Conservation (phyloP, 2,329 filamentous ascomycete species). For the Whalleya microplaca region DNA sequence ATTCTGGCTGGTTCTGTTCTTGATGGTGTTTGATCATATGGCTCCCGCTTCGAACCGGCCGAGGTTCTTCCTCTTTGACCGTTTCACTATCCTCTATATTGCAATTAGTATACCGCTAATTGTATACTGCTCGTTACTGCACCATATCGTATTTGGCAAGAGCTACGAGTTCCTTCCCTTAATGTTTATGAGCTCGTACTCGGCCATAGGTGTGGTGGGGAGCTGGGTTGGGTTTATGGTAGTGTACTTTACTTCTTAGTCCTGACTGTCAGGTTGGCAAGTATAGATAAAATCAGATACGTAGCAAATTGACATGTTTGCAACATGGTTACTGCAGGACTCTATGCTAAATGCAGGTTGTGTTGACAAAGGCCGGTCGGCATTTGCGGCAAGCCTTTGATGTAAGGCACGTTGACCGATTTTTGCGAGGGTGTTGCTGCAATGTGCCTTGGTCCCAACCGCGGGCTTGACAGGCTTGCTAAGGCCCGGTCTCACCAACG, state of each 20-base stretch:
- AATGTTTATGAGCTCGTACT: slow-evolving; percentile 97
- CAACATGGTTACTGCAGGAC: not conserved
- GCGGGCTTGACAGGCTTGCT: slow-evolving; percentile 23
- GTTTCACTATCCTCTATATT: slow-evolving; percentile 89
- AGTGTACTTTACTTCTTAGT: slow-evolving; percentile 74
- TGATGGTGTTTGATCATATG: slow-evolving; percentile 83
- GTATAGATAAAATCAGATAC: slow-evolving; percentile 18
- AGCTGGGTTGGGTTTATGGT: slow-evolving; percentile 96
- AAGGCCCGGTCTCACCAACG: slow-evolving; percentile 30
- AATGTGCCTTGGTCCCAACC: slow-evolving; percentile 12
- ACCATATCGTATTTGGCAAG: slow-evolving; percentile 81
- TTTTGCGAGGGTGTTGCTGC: slow-evolving; percentile 23
- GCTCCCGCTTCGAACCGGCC: slow-evolving; percentile 79
- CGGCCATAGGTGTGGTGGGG: slow-evolving; percentile 89
- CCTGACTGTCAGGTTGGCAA: slow-evolving; percentile 1
- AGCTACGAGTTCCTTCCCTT: slow-evolving; percentile 88
- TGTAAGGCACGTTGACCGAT: slow-evolving; percentile 24
- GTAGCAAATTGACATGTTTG: slow-evolving; percentile 20
- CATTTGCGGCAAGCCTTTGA: slow-evolving; percentile 17
- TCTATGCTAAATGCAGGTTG: slow-evolving; percentile 10
- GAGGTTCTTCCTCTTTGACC: slow-evolving; percentile 88
- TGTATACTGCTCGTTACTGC: slow-evolving; percentile 82
- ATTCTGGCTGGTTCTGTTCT: slow-evolving; percentile 85
- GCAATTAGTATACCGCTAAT: slow-evolving; percentile 87
- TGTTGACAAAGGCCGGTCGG: slow-evolving; percentile 9